A percentile compares a stretch with the other conserved stretches of the same genome.
Evolutionary conservation across 2,329 filamentous ascomycete species (phyloP).

Genomic region (Hypocrella siamensis): DNA sequence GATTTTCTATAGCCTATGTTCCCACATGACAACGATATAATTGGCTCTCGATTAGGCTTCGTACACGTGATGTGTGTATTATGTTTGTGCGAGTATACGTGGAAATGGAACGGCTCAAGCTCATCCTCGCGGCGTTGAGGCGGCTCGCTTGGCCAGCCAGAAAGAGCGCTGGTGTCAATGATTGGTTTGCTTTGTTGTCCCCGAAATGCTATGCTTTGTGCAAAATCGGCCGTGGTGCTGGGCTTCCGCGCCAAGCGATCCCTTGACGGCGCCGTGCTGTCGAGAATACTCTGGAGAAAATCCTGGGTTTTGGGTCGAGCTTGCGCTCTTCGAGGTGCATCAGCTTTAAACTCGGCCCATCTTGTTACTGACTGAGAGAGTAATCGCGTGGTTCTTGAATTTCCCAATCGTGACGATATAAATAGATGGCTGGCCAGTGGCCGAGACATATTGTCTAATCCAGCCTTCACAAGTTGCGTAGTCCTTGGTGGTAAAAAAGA

Average conservation of each 20-base stretch:
- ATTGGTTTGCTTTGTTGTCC: slow-evolving; percentile 17
- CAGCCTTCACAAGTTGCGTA: no score
- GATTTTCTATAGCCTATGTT: slow-evolving; percentile 86
- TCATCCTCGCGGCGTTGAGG: slow-evolving; percentile 18
- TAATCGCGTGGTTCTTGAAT: slow-evolving; percentile 12
- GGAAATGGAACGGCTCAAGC: slow-evolving; percentile 63
- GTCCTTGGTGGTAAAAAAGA: no score
- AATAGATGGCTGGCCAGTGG: slow-evolving; percentile 25
- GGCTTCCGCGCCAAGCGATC: slow-evolving; percentile 8
- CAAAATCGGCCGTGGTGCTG: slow-evolving; percentile 17
- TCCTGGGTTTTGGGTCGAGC: slow-evolving; percentile 12
- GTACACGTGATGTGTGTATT: slow-evolving; percentile 91
- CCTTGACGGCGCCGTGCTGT: slow-evolving; percentile 8
- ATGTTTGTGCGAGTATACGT: slow-evolving; percentile 78
- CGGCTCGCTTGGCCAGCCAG: slow-evolving; percentile 7
- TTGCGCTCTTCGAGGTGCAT: slow-evolving; percentile 8
- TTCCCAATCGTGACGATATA: slow-evolving; percentile 21
- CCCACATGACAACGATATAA: slow-evolving; percentile 68
- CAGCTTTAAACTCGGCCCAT: slow-evolving; percentile 10
- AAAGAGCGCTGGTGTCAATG: slow-evolving; percentile 17
- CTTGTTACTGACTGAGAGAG: slow-evolving; percentile 23
- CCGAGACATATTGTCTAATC: slow-evolving; percentile 24
- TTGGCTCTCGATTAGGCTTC: slow-evolving; percentile 60
- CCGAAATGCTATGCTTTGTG: slow-evolving; percentile 23
- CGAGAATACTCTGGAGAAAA: slow-evolving; percentile 19